A percentile compares a stretch with the other conserved stretches of the same genome.
Evolutionary conservation across 2,329 filamentous ascomycete genomes (phyloP).

Genomic region (Camillea tinctor): DNA sequence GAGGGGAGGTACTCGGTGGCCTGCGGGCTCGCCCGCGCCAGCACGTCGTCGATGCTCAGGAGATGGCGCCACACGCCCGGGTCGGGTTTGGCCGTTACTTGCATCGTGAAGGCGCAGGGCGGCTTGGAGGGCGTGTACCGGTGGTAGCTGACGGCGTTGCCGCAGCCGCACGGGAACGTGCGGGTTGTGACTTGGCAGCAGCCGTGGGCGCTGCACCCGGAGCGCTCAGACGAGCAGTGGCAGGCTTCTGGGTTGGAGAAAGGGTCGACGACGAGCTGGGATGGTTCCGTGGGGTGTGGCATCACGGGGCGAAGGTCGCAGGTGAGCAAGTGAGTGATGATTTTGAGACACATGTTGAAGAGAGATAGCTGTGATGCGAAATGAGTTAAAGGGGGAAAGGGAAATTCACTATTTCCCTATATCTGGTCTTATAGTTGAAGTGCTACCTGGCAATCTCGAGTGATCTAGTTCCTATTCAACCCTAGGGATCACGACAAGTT

Average conservation of each 20-base stretch:
- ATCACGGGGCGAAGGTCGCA: slow-evolving; percentile 10
- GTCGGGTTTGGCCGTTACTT: neutral
- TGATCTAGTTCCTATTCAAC: neutral
- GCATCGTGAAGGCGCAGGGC: slow-evolving; percentile 3
- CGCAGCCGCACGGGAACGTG: slow-evolving; percentile 6
- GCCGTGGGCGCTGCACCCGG: neutral
- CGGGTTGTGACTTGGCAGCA: slow-evolving; percentile 6
- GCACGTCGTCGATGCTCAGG: slow-evolving; percentile 5
- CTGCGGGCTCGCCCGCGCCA: neutral
- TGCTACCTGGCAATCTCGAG: neutral
- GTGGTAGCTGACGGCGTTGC: slow-evolving; percentile 7
- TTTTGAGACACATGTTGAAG: slow-evolving; percentile 25
- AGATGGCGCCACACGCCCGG: slow-evolving; percentile 7
- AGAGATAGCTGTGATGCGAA: neutral
- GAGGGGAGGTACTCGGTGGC: neutral
- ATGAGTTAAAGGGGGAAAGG: neutral
- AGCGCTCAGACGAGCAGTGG: neutral
- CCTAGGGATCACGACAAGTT: neutral
- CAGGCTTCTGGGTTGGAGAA: neutral
- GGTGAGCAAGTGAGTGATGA: slow-evolving; percentile 5
- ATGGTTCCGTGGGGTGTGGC: slow-evolving; percentile 1
- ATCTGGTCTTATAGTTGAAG: neutral
- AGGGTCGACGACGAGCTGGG: slow-evolving; percentile 3
- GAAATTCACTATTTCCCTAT: neutral
- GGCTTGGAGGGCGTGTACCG: slow-evolving; percentile 2